Evolutionary conservation across 768 basidiomycete species (phyloP).

Genomic region (Naganishia friedmannii): DNA sequence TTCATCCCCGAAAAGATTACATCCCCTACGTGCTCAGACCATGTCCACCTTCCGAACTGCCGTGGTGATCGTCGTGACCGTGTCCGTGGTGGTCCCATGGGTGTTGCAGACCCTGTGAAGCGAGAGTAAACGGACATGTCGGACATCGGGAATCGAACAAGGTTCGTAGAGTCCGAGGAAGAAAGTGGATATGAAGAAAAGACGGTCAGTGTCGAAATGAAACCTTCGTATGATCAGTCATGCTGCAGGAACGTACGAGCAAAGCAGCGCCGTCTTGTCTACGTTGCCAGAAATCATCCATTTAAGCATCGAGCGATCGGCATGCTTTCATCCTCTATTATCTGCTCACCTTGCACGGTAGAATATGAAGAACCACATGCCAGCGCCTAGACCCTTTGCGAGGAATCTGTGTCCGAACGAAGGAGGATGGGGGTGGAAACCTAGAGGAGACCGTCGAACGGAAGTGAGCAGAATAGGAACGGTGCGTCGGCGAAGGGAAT

Average conservation of each 20-base stretch:
- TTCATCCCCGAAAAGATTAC: not conserved
- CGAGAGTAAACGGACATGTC: not conserved
- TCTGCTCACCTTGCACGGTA: constrained; percentile 78
- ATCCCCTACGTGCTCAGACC: constrained; percentile 17
- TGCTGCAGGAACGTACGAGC: constrained; percentile 56
- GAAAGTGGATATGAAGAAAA: constrained; percentile 29
- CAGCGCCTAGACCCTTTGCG: constrained; percentile 79
- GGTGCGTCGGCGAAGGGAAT: not conserved
- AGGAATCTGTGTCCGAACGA: constrained; percentile 72
- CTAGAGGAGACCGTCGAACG: constrained; percentile 48
- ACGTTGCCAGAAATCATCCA: constrained; percentile 6
- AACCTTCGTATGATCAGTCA: not conserved
- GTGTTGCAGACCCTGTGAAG: constrained; percentile 53
- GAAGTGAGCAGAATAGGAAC: not conserved
- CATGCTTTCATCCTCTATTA: not conserved
- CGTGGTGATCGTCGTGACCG: constrained; percentile 29
- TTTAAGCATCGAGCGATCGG: constrained; percentile 20
- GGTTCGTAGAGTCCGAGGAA: constrained; percentile 37
- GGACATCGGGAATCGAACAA: not conserved
- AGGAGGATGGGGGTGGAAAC: constrained; percentile 85
- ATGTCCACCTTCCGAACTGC: constrained; percentile 10
- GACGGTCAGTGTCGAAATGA: not conserved
- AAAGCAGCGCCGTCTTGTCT: constrained; percentile 76
- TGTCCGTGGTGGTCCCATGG: constrained; percentile 64
- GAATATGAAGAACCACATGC: constrained; percentile 99